phyloP scores from a whole-genome alignment of 805 yeast species.

The Danielia reshetovae region DNA sequence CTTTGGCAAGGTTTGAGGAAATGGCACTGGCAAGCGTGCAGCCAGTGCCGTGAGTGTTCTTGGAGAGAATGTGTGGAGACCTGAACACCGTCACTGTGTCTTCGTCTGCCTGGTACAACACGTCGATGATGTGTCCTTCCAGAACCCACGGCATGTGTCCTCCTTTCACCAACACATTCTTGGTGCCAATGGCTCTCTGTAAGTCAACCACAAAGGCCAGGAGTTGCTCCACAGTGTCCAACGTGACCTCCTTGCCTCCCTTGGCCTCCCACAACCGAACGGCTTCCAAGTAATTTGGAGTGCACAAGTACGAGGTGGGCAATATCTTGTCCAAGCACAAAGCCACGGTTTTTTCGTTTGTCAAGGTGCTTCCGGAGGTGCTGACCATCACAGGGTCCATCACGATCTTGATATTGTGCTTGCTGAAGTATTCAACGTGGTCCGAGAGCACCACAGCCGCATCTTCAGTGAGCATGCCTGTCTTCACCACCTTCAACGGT shows the following conservation, averaged over 20 bases:
- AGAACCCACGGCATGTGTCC: slow-evolving; percentile 60
- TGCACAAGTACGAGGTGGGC: slow-evolving; percentile 54
- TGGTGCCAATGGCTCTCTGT: slow-evolving; percentile 33
- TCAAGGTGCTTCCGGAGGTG: slow-evolving; percentile 66
- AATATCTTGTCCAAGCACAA: slow-evolving; percentile 43
- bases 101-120: slow-evolving; percentile 44
- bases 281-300: slow-evolving; percentile 79
- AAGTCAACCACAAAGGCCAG: slow-evolving; percentile 20
- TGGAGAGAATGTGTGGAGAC: slow-evolving; percentile 43
- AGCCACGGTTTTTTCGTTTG: slow-evolving; percentile 44
- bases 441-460: slow-evolving; percentile 47
- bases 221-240: slow-evolving; percentile 34
- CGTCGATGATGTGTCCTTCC: slow-evolving; percentile 41
- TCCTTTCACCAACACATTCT: slow-evolving; percentile 68
- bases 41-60: slow-evolving; percentile 84
- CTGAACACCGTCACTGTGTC: slow-evolving; percentile 40
- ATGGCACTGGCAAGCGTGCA: slow-evolving; percentile 83
- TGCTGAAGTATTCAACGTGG: slow-evolving; percentile 28
- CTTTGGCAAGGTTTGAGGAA: slow-evolving; percentile 68
- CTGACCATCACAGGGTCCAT: slow-evolving; percentile 85
- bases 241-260: slow-evolving; percentile 12
- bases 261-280: slow-evolving; percentile 28
- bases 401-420: slow-evolving; percentile 38
- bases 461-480: slow-evolving; percentile 67
- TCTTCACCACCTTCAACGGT: slow-evolving; percentile 62